Evolutionary conservation across 148 eudicot species (phyloP), one percentile per base, ranked within the genome.

Genomic region (Heliamphora exappendiculata): DNA sequence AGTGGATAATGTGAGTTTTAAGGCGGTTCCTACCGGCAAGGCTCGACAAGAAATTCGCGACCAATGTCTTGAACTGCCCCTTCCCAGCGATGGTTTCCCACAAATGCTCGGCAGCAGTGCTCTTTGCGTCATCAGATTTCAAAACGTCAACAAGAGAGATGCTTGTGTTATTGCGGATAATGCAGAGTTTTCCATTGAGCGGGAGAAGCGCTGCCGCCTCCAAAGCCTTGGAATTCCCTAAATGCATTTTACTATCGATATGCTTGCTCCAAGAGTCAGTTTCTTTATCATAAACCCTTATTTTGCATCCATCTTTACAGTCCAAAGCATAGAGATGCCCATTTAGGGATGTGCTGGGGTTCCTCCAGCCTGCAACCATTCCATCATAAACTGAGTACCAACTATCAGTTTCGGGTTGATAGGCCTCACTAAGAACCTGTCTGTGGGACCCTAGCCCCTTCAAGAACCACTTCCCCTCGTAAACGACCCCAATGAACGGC

Each of bases 361-460:
- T 91, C 54, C 98, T 84, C 98, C 98, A 93, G 10, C 96, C 96
- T 0, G 93, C 82, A 66, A 91, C 89, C 94, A 93, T 91, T 70
- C 97, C 94, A 78, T 90, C 87, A 45, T 91, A 84, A 80, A 93
- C 85, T 0, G 91, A 81, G 66, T 63, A 62, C 97, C 98, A 93
- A 47, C 80, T 85, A 76, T 93, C 72, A 11, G 86, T 87, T 75
- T 81, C 96, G 0, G 98, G 98, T 60, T 87, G 86, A 72, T 93
- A 93, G 6, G 88, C 89, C 80, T 93, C 98, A 71, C 96, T 91
- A 16, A 91, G 73, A 64, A 93, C 96, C 69, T 93, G 92, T 62
- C 94, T 77, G 44, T 90, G 98, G 19, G 98, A 80, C 63, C 98
- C 93, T 1, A 91, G 85, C 67, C 98, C 98, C 82, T 93, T 93